A percentile compares a stretch with the other conserved stretches of the same genome.
Evolutionary conservation across 805 yeast genomes (phyloP).

Genomic region (Wickerhamomyces bovis): DNA sequence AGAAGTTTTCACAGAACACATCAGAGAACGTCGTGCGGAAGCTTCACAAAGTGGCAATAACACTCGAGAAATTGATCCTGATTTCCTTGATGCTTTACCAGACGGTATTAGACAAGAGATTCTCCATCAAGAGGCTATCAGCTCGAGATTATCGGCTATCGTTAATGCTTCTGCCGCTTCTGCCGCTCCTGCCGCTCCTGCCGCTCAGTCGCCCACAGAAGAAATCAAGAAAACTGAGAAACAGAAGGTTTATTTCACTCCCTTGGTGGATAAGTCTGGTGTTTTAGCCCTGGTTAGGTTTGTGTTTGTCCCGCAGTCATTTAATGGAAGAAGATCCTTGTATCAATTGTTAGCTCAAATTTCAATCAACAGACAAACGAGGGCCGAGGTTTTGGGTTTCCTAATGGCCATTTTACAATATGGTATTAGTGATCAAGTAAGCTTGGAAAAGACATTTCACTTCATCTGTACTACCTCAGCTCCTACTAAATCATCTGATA

Average conservation of each 20-base stretch:
- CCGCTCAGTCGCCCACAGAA: slow-evolving; percentile 4
- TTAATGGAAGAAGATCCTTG: slow-evolving; percentile 53
- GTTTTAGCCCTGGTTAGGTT: slow-evolving; percentile 66
- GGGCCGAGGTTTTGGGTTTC: slow-evolving; percentile 67
- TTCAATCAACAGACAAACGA: slow-evolving; percentile 71
- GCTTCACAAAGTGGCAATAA: slow-evolving; percentile 38
- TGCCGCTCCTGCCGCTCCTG: neutral
- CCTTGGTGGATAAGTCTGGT: slow-evolving; percentile 71
- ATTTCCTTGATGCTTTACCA: slow-evolving; percentile 76
- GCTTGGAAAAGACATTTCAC: slow-evolving; percentile 56
- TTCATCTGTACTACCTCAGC: slow-evolving; percentile 34
- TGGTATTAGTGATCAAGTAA: slow-evolving; percentile 54
- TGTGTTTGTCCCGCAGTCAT: slow-evolving; percentile 66
- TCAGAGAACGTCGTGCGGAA: slow-evolving; percentile 65
- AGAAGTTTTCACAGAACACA: slow-evolving; percentile 82
- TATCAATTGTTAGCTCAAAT: slow-evolving; percentile 61
- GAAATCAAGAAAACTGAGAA: slow-evolving; percentile 25
- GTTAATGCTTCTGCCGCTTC: neutral
- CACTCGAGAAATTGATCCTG: slow-evolving; percentile 68
- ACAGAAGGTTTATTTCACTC: slow-evolving; percentile 45
- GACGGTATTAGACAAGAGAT: slow-evolving; percentile 57
- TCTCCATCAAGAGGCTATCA: slow-evolving; percentile 48
- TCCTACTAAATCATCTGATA: neutral
- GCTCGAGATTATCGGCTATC: slow-evolving; percentile 27
- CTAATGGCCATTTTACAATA: slow-evolving; percentile 68